Conservation (phyloP, 2,329 filamentous ascomycete species). For the Leptoxyphium fumago region DNA sequence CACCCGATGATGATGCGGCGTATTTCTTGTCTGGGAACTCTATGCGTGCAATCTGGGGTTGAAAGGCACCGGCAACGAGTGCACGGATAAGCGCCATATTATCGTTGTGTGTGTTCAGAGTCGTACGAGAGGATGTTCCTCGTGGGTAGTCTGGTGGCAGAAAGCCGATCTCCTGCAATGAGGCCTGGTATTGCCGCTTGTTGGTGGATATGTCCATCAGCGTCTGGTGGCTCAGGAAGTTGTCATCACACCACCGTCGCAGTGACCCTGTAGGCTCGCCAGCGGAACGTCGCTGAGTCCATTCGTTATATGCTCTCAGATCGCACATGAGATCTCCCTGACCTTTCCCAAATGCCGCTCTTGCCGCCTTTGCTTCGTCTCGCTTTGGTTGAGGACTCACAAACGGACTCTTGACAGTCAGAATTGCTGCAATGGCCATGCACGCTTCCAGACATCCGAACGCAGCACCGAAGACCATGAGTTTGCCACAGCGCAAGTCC, state of each 20-base stretch:
- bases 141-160: conserved; percentile 27
- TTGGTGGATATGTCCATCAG: conserved; percentile 82
- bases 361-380: conserved; percentile 64
- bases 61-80: conserved; percentile 36
- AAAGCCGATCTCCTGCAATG: conserved; percentile 76
- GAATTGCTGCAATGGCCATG: conserved; percentile 75
- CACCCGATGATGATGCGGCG: conserved; percentile 69
- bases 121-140: conserved; percentile 5
- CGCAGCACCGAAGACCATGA: conserved; percentile 88
- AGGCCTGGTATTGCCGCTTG: conserved; percentile 68
- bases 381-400: conserved; percentile 69
- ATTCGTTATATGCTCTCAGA: conserved; percentile 68
- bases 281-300: conserved; percentile 52
- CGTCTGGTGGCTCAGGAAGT: conserved; percentile 72
- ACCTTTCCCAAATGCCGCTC: conserved; percentile 54
- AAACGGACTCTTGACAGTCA: conserved; percentile 83
- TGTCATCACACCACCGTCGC: conserved; percentile 66
- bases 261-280: conserved; percentile 44
- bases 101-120: conserved; percentile 34
- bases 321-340: conserved; percentile 86
- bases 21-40: conserved; percentile 95
- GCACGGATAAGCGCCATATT: conserved; percentile 33
- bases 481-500: conserved; percentile 80
- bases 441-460: conserved; percentile 85
- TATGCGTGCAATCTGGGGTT: conserved; percentile 79